phyloP scores from a whole-genome alignment of 1,284 basidiomycete genomes.

The Cutaneotrichosporon dermatis region DNA sequence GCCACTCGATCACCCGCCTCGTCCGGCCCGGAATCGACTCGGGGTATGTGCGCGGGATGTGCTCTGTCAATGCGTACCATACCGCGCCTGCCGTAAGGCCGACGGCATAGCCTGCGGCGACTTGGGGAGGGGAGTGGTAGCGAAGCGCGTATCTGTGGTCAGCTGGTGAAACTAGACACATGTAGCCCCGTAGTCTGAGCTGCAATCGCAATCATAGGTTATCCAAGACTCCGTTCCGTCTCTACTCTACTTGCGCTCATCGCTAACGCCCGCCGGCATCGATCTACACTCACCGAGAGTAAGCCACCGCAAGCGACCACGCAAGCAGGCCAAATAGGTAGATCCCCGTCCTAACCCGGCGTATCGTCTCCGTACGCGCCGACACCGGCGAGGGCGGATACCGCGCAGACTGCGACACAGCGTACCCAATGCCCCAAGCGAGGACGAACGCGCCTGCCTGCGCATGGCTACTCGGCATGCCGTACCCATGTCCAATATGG shows the following conservation, averaged over 20 bases:
- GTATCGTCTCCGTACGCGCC: slow-evolving; percentile 3
- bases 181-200: too few species aligned
- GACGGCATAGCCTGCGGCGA: slow-evolving; percentile 36
- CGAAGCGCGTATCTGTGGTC: slow-evolving; percentile 38
- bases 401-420: slow-evolving; percentile 15
- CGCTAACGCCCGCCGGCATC: too few species aligned
- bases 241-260: too few species aligned
- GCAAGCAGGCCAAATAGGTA: slow-evolving; percentile 35
- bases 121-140: slow-evolving; percentile 43
- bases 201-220: too few species aligned
- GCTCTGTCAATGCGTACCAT: slow-evolving; percentile 36
- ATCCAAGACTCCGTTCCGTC: too few species aligned
- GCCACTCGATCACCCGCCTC: slow-evolving; percentile 21
- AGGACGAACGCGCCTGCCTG: slow-evolving; percentile 43
- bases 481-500: slow-evolving; percentile 42
- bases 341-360: slow-evolving; percentile 23
- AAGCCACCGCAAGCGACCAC: slow-evolving; percentile 43
- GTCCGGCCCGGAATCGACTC: slow-evolving; percentile 19
- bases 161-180: not conserved
- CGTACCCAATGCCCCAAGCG: slow-evolving; percentile 40
- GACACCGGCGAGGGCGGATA: slow-evolving; percentile 24
- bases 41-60: slow-evolving; percentile 30
- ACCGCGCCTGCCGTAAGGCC: slow-evolving; percentile 28
- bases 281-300: slow-evolving; percentile 35
- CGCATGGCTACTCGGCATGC: slow-evolving; percentile 47